Conservation (phyloP, 768 basidiomycete genomes). For the Rhodocollybia butyracea region DNA sequence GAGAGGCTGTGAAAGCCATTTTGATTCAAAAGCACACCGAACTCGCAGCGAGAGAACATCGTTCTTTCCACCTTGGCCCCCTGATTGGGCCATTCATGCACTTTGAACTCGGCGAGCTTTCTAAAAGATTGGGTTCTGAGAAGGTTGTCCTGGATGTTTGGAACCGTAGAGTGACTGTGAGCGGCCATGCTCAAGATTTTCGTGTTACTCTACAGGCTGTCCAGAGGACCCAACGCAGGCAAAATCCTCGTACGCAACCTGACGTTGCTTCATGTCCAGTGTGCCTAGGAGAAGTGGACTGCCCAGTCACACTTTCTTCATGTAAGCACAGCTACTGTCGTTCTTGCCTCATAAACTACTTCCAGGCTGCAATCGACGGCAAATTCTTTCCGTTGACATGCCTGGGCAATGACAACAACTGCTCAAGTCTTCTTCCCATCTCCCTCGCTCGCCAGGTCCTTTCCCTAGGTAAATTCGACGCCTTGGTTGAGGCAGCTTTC, state of each 20-base stretch:
- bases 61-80: slow-evolving; percentile 44
- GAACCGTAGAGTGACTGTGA: slow-evolving; percentile 43
- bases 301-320: slow-evolving; percentile 44
- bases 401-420: slow-evolving; percentile 61
- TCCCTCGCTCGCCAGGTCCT: slow-evolving; percentile 47
- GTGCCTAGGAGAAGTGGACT: slow-evolving; percentile 55
- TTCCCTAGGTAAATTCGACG: slow-evolving; percentile 47
- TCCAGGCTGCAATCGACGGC: slow-evolving; percentile 53
- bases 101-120: slow-evolving; percentile 42
- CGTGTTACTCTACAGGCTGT: slow-evolving; percentile 40
- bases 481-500: slow-evolving; percentile 56
- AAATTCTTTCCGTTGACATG: slow-evolving; percentile 71
- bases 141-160: slow-evolving; percentile 50
- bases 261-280: slow-evolving; percentile 53
- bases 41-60: slow-evolving; percentile 37
- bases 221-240: slow-evolving; percentile 24
- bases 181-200: slow-evolving; percentile 49
- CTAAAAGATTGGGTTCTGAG: slow-evolving; percentile 49
- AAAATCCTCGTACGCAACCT: slow-evolving; percentile 18
- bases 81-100: slow-evolving; percentile 45
- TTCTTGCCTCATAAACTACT: slow-evolving; percentile 55
- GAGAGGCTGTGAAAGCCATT: slow-evolving; percentile 35
- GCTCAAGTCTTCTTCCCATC: slow-evolving; percentile 55
- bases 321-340: slow-evolving; percentile 75
- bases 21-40: slow-evolving; percentile 47